Evolutionary conservation across 495 filamentous ascomycete species (phyloP).

Genomic region (Neurospora terricola): DNA sequence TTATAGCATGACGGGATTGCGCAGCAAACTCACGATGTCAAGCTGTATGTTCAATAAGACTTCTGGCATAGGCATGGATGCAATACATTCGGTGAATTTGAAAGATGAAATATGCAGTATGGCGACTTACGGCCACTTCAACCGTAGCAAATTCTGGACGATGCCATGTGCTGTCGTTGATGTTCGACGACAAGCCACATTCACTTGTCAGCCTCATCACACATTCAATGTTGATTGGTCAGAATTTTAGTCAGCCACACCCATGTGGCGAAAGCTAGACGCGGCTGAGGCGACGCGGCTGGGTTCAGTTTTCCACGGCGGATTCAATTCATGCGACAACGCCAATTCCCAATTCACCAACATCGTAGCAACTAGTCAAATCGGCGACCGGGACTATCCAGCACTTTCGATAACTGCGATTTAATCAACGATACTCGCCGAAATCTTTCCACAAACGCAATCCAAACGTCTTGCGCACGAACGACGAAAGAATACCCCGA

Average conservation of each 20-base stretch:
- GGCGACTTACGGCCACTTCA: neutral
- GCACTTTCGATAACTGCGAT: neutral
- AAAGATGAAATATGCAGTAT: neutral
- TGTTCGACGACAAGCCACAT: slow-evolving; percentile 7
- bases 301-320: neutral
- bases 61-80: neutral
- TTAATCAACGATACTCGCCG: neutral
- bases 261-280: neutral
- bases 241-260: neutral
- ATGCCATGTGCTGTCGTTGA: slow-evolving; percentile 1
- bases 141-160: slow-evolving; percentile 3
- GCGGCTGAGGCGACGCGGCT: neutral
- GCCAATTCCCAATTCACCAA: neutral
- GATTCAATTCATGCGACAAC: neutral
- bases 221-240: neutral
- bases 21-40: neutral
- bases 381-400: neutral
- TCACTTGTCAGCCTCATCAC: slow-evolving; percentile 1
- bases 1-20: neutral
- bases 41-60: neutral
- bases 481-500: neutral
- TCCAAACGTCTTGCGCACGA: neutral
- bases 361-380: neutral
- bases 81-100: neutral
- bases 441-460: neutral